Evolutionary conservation across 2,329 filamentous ascomycete genomes (phyloP), one percentile per base, ranked within the genome.

Genomic region (Hypoxylon sp.): DNA sequence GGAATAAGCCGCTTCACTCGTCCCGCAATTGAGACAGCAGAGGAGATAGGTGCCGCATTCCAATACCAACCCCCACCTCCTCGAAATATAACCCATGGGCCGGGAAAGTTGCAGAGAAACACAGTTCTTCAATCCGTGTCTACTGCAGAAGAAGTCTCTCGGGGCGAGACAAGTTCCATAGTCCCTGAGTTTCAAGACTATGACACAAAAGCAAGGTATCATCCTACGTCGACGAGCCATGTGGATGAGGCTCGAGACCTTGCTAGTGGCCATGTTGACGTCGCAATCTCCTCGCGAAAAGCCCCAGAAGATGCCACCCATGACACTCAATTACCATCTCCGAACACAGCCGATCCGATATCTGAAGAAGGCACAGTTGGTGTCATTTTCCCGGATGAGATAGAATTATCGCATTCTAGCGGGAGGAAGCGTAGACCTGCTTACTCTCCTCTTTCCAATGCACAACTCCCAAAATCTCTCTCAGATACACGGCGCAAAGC

Each of bases 11-110:
- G 63, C 26, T 64, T 76, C 29, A 64, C 58, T 9, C 72, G 69
- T 9, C 74, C 71, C 6, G 8, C 53, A 33, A 52, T 56, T 31
- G 74, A 75, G 22, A 63, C 69, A 10, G 55, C 68, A 0, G 53
- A 71, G 3, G 61, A 74, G 52, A 73, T 76, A 37, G 67, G 58
- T 19, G 47, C 65, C 37, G 59, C 50, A 3, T 75, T 76, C 51
- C 70, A 74, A 47, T 76, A 68, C 22, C 69, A 65, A 14, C 65
- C 67, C 11, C 72, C 72, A 42, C 42, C 63, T 42, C 44, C 55
- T 47, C 66, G 67, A n/a, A 44, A 6, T 4, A 42, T 62, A 42
- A 24, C 64, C 9, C 10, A 48, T 17, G 61, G 47, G 3, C 19
- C 33, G n/a, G 55, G 29, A 3, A 37, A 29, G 3, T 33, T 9